These are phyloP conservation scores for Amesomyces nigricolor DNA, from an alignment of 2,329 filamentous ascomycete genomes.

Conservation along the genomic window DNA sequence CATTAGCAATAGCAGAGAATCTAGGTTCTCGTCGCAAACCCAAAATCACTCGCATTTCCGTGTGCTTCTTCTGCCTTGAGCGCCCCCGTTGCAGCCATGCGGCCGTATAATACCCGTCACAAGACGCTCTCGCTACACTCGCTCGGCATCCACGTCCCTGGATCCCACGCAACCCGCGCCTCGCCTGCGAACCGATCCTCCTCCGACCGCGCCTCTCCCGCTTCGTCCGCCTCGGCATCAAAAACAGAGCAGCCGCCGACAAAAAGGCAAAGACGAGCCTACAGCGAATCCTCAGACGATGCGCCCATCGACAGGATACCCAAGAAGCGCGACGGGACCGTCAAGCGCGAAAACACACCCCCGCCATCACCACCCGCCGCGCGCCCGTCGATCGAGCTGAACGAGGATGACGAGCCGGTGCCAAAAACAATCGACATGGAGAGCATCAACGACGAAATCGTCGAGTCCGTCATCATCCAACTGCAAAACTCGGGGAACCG, in stretches of 20 bases:
- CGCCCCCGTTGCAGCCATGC: constrained; percentile 34
- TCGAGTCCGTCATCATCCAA: constrained; percentile 82
- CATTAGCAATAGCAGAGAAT: constrained; percentile 14
- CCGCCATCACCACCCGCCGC: constrained; percentile 63
- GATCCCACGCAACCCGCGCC: constrained; percentile 56
- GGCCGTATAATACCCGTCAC: constrained; percentile 95
- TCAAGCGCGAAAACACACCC: constrained; percentile 65
- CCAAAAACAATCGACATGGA: constrained; percentile 65
- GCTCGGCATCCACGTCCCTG: constrained; percentile 82
- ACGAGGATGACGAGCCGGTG: constrained; percentile 30
- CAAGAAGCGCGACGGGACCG: constrained; percentile 28
- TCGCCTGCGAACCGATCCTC: constrained; percentile 43
- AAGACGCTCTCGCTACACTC: constrained; percentile 92
- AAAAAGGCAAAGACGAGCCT: constrained; percentile 76
- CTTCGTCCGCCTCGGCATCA: constrained; percentile 30
- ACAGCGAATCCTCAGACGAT: constrained; percentile 43
- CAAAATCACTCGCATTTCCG: constrained; percentile 12
- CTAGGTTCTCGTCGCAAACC: constrained; percentile 4
- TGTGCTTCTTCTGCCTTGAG: constrained; percentile 2
- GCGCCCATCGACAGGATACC: constrained; percentile 27
- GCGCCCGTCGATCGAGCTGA: constrained; percentile 37
- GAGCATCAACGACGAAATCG: constrained; percentile 89
- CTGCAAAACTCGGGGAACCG: constrained; percentile 85
- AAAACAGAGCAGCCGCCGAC: constrained; percentile 37
- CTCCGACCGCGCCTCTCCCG: constrained; percentile 23